Evolutionary conservation across 2,329 filamentous ascomycete genomes (phyloP), one percentile per base, ranked within the genome.

Genomic region (Talaromyces sp.): DNA sequence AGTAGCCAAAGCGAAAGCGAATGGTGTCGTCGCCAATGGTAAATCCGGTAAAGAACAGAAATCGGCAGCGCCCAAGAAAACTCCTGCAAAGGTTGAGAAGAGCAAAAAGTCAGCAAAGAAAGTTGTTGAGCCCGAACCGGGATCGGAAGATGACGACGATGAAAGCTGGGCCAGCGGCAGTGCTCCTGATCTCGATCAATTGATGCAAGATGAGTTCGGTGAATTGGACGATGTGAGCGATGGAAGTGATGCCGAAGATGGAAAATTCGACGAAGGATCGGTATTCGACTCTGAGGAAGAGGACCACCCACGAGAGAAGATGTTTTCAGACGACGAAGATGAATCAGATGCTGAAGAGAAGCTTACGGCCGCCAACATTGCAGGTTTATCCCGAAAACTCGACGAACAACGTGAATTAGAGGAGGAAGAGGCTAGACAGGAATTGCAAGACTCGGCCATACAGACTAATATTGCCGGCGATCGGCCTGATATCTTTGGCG

Each of bases 281-380:
- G 85, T 88, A 57, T 85, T 87, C 71, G 90, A 94, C 74, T 94
- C 91, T 13, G 91, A 93, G 68, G 86, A 87, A 37, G 66, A 67
- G 14, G 62, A 66, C 27, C 80, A 80, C 62, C 78, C 77, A 74
- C 83, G 78, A 75, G 84, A 84, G 72, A 87, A 89, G 69, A 92
- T 97, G 83, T 99, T 96, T 83, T 98, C 95, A 0, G 95, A 98
- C 69, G 94, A 98, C 73, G 93, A 96, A 71, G 91, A 94, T 69
- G 89, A 93, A 60, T 93, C 90, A 0, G 92, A 96, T 71, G 89
- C 88, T 5, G 92, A 97, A 79, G 93, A 97, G 79, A 90, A 89
- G 76, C 85, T 99, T 70, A 99, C 92, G 60, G 93, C 93, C 1
- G 95, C 95, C 68, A 99, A 99, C 78, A 98, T 99, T 68, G 95